phyloP scores from a whole-genome alignment of 495 filamentous ascomycete genomes.

The Tuber brumale region DNA sequence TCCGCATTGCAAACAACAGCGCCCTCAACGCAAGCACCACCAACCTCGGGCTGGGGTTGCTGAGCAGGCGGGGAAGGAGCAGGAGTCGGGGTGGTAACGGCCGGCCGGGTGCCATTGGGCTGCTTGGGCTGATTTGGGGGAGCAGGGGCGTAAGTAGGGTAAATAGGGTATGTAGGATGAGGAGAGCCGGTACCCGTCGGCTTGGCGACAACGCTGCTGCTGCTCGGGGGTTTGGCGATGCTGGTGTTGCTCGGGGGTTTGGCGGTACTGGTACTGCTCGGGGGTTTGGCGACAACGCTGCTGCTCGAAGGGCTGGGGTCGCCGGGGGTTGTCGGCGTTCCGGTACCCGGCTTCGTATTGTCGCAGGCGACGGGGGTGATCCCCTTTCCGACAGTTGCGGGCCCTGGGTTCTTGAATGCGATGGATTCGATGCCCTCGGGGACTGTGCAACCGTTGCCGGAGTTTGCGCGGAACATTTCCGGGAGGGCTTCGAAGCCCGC shows the following conservation, averaged over 20 bases:
- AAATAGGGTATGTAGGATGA: background rate
- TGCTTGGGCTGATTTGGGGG: background rate
- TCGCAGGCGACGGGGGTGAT: constrained; percentile 22
- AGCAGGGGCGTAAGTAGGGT: background rate
- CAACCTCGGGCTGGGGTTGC: background rate
- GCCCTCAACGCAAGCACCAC: constrained; percentile 17
- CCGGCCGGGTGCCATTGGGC: too few relatives aligned
- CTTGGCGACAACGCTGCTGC: background rate
- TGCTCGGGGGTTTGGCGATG: too few relatives aligned
- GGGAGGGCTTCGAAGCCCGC: constrained; percentile 52
- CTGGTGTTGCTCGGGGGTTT: background rate
- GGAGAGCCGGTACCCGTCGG: background rate
- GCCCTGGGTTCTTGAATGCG: constrained; percentile 37
- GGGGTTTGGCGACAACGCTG: too few relatives aligned
- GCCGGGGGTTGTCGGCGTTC: background rate
- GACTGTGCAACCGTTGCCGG: constrained; percentile 45
- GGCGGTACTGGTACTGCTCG: background rate
- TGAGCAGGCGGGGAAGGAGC: background rate
- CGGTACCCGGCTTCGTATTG: constrained; percentile 16
- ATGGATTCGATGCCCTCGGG: constrained; percentile 26
- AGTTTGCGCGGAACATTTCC: constrained; percentile 74
- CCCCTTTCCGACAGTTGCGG: constrained; percentile 15
- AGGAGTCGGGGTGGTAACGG: background rate
- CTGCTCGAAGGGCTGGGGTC: too few relatives aligned
- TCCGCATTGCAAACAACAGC: constrained; percentile 14